Base-by-base conservation (phyloP, 768 basidiomycete genomes). In the Amanita thiersii region DNA sequence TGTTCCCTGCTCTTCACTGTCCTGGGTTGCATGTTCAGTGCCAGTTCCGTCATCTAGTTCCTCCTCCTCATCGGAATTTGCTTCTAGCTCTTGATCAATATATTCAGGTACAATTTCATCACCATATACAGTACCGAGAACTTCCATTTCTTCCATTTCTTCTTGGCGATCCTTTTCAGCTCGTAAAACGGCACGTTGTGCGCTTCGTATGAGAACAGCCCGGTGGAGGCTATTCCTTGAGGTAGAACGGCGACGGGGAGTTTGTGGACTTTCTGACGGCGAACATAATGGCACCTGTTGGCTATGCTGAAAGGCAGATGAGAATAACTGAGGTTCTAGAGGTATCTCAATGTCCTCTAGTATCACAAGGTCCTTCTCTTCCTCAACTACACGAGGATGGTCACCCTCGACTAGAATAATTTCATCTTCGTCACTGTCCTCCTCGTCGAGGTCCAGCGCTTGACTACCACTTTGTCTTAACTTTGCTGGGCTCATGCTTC, bases 331-430 rank as follows among this genome's bases (percentile, higher is more conserved):
- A 14, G 49, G 43, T n/a, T 48, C 21, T 29, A 44, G 14, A 20
- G 47, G 42, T 18, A 56, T 47, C 5, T 73, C 69, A n/a, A 83
- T 71, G 40, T 79, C 75, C 53, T 86, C 84, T 12, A 86, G 61
- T 43, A 86, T 83, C 31, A 86, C 70, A 25, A 86, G 72, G 44
- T 83, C 84, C 39, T 65, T 68, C 23, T 77, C 83, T 43, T 83
- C 81, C 50, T 84, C 75, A 0, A 84, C 71, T 5, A 86, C 81
- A 11, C 73, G 71, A 3, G 82, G 81, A 48, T 75, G 63, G 41
- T 80, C 66, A 15, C 78, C 79, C 24, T 84, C 75, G 0, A 82
- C 82, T 3, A 85, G 66, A 1, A 81, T 62, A 25, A 79, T 71
- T 3, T 69, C 65, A 10, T 73, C 72, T 33, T 67, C 66, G 8